Conservation (phyloP, 768 basidiomycete genomes). For the Leccinum rimulosum region DNA sequence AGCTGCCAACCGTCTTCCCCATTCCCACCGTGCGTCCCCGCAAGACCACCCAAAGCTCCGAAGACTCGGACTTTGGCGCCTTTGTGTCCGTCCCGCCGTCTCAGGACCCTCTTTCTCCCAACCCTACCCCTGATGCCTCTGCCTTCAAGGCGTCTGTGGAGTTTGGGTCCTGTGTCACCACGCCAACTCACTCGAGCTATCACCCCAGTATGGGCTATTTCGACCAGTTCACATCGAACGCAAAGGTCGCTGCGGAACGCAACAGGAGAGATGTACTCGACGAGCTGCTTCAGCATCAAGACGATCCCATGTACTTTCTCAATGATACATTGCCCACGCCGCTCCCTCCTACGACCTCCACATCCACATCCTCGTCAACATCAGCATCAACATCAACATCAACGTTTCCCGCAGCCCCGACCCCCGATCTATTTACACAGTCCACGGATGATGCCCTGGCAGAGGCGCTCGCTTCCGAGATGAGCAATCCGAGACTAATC, state of each 20-base stretch:
- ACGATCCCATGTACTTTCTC: conserved; percentile 68
- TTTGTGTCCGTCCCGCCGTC: conserved; percentile 56
- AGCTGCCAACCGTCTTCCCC: neutral
- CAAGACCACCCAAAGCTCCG: conserved; percentile 21
- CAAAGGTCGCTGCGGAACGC: conserved; percentile 51
- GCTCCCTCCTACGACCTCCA: conserved; percentile 5
- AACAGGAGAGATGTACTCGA: conserved; percentile 55
- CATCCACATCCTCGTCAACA: neutral
- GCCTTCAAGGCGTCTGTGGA: neutral
- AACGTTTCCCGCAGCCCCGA: conserved; percentile 22
- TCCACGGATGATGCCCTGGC: conserved; percentile 37
- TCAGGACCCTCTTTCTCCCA: conserved; percentile 43
- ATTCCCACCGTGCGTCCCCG: conserved; percentile 1
- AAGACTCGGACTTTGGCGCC: conserved; percentile 57
- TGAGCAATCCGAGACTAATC: conserved; percentile 13
- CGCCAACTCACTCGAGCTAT: conserved; percentile 7
- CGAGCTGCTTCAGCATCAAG: conserved; percentile 63
- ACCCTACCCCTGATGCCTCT: neutral
- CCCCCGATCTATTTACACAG: conserved; percentile 31
- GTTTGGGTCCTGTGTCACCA: neutral
- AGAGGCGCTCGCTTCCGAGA: conserved; percentile 37
- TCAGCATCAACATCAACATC: neutral
- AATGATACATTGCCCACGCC: conserved; percentile 11
- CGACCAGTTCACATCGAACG: conserved; percentile 55
- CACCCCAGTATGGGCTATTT: conserved; percentile 51